phyloP scores from a whole-genome alignment of 306 rosid genomes.

The Trifolium subterraneum region DNA sequence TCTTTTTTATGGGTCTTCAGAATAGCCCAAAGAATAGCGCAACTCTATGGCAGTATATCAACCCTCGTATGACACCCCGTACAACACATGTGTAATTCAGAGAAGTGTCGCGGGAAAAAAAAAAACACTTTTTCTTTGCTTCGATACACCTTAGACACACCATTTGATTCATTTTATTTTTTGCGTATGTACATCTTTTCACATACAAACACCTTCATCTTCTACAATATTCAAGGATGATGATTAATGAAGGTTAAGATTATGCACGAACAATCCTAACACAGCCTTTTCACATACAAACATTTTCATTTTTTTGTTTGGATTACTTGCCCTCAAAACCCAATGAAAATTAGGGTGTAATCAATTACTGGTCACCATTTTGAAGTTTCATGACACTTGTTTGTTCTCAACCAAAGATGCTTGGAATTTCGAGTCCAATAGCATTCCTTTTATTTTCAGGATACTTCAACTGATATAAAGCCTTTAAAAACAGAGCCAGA shows the following conservation, averaged over 20 bases:
- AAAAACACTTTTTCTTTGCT: no score
- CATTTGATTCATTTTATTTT: no score
- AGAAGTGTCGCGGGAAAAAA: no score
- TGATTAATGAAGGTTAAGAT: background rate
- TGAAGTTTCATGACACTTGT: conserved; percentile 31
- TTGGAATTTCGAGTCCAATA: conserved; percentile 39
- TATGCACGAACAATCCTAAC: background rate
- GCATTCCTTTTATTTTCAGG: conserved; percentile 49
- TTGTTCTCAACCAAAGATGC: conserved; percentile 19
- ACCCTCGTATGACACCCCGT: no score
- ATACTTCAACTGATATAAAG: conserved; percentile 61
- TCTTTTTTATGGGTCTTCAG: conserved; percentile 5
- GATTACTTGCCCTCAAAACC: conserved; percentile 6
- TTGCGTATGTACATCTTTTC: background rate
- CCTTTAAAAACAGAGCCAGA: conserved; percentile 57
- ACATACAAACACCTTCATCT: background rate
- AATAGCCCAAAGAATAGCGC: background rate
- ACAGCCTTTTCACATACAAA: no score
- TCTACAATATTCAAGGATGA: background rate
- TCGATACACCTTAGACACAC: background rate
- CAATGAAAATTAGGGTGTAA: conserved; percentile 13
- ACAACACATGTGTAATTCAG: no score
- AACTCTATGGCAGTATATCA: no score
- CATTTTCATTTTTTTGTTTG: background rate
- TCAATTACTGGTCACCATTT: conserved; percentile 8